Evolutionary conservation across 192 early-diverging fungal genomes (phyloP).

Genomic region (Diversispora eburnea): DNA sequence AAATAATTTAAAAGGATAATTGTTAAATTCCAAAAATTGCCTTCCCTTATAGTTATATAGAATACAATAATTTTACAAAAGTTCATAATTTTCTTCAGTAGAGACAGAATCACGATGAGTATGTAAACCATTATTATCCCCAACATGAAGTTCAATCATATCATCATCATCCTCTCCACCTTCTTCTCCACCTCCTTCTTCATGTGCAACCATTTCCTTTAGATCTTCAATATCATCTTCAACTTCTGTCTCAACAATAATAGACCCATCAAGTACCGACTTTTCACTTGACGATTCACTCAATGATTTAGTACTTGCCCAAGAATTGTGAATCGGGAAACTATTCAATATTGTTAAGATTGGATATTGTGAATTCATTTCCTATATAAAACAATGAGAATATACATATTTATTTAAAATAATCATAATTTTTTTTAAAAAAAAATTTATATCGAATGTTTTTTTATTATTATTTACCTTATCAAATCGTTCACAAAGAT

Average conservation of each 20-base stretch:
- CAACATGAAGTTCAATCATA: too few species aligned
- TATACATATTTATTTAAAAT: not conserved
- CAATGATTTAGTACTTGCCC: not conserved
- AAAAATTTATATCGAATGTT: not conserved
- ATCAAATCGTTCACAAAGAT: conserved; percentile 30
- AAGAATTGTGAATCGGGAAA: not conserved
- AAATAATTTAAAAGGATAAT: too few species aligned
- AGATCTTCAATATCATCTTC: conserved; percentile 10
- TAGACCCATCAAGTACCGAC: not conserved
- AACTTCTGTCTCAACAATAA: not conserved
- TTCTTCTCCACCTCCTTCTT: not conserved
- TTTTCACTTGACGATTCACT: conserved; percentile 11
- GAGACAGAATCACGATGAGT: too few species aligned
- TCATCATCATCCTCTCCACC: not conserved
- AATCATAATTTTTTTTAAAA: not conserved
- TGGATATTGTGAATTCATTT: conserved; percentile 8
- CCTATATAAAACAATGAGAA: conserved; percentile 4
- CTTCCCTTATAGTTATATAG: too few species aligned
- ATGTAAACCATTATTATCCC: too few species aligned
- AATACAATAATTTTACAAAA: too few species aligned
- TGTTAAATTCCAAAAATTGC: too few species aligned
- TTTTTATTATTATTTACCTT: not conserved
- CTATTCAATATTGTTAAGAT: conserved; percentile 12
- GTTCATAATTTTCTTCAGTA: too few species aligned
- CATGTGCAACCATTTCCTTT: not conserved